Percentiles rank a stretch among this genome's conserved stretches.
Evolutionary conservation across 768 basidiomycete species (phyloP).

Genomic region (Boletus rubroflammeus): DNA sequence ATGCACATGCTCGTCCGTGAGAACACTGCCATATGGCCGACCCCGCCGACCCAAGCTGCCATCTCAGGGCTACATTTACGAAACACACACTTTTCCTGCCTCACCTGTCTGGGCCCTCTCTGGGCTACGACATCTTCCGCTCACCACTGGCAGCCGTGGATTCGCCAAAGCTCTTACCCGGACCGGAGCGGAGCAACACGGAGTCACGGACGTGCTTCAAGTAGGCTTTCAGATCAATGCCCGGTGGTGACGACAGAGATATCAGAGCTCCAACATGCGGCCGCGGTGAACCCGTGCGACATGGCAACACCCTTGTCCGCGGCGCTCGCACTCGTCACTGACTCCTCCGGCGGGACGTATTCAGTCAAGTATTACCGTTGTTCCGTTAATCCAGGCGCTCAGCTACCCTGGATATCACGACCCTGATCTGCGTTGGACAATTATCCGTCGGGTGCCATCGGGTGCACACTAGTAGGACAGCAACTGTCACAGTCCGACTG

Average conservation of each 20-base stretch:
- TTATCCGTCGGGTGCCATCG: not conserved
- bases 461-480: not conserved
- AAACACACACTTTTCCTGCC: constrained; percentile 5
- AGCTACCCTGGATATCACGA: constrained; percentile 6
- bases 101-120: constrained; percentile 1
- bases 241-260: constrained; percentile 3
- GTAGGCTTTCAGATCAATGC: not conserved
- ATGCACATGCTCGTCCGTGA: constrained; percentile 5
- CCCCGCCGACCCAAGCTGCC: not conserved
- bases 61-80: constrained; percentile 2
- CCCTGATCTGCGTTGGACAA: constrained; percentile 16
- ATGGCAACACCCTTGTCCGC: constrained; percentile 13
- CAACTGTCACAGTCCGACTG: not conserved
- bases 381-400: not conserved
- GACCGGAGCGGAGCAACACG: not conserved
- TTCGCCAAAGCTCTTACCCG: constrained; percentile 17
- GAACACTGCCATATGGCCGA: constrained; percentile 2
- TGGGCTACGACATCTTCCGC: not conserved
- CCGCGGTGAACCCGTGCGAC: constrained; percentile 14
- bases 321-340: constrained; percentile 6
- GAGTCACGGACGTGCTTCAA: not conserved
- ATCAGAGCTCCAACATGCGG: constrained; percentile 8
- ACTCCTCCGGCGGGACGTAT: not conserved
- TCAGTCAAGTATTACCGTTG: not conserved
- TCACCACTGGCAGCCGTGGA: constrained; percentile 1